Base-by-base conservation (phyloP, 257 asterid species). In the Phtheirospermum japonicum region DNA sequence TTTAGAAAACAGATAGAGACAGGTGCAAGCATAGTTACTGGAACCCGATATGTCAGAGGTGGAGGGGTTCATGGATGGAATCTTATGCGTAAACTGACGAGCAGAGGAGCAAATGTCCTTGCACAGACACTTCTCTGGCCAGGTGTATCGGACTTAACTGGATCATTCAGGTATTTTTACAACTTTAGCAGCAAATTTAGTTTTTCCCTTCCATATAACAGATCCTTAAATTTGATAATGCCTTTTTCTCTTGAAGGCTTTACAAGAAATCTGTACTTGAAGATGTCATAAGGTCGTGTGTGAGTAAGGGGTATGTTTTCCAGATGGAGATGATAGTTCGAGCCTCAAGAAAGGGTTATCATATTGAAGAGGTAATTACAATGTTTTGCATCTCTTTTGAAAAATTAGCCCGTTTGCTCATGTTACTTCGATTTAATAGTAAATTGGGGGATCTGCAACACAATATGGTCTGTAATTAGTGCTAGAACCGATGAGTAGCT, bases 301-400 rank as follows among this genome's bases (percentile, higher is more conserved):
- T 92, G 39, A 86, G 99, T 77, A 92, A 89, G 75, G 97, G 97
- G 34, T 93, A 93, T 63, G 99, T 93, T 73, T 93, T 93, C 82
- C 97, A 93, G 82, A 93, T 93, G 99, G 99, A 93, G 82, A 93
- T 93, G 92, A 93, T 89, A 51, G 97, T 93, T 59, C 75, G 97
- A 69, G 99, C 99, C 61, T 82, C 97, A 57, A 79, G 97, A 75
- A 89, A 89, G 81, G 85, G 89, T 65, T 89, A 85, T 76, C 82
- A 45, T 62, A 85, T 93, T 69, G 95, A 90, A 77, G 99, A 93
- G 97, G 99, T 92, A 81, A 16, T 56, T 59, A 64, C 45, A 42
- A 30, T 31, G 58, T 30, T 36, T 32, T 40, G 12, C 51, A 56
- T 79, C 14, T 32, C 61, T 75, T 62, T 57, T 52, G n/a, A 9